Evolutionary conservation across 139 green algal genomes (phyloP).

Genomic region (Chlamydomonas incerta): DNA sequence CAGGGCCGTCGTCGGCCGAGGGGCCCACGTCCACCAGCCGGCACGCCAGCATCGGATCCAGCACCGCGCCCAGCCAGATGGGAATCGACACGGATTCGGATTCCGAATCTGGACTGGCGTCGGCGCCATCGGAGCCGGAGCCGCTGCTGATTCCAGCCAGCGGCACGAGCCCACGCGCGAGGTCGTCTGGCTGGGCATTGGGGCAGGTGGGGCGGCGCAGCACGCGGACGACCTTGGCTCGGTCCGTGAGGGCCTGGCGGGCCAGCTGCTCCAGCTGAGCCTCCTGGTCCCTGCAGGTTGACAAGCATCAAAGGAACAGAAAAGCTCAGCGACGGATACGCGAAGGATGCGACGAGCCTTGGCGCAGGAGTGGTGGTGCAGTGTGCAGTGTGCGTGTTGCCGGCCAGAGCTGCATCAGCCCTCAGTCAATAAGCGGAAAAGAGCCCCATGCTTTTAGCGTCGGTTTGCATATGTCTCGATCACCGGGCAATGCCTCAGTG

Average conservation of each 20-base stretch:
- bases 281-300: slow-evolving; percentile 52
- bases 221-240: slow-evolving; percentile 64
- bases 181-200: background rate
- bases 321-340: too few relatives aligned
- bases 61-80: slow-evolving; percentile 34
- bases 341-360: too few relatives aligned
- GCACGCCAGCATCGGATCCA: slow-evolving; percentile 60
- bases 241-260: slow-evolving; percentile 57
- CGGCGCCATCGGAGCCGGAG: background rate
- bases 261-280: slow-evolving; percentile 60
- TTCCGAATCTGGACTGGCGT: background rate
- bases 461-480: slow-evolving; percentile 33
- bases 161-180: background rate
- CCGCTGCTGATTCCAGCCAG: background rate
- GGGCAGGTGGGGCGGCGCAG: slow-evolving; percentile 30
- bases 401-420: background rate
- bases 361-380: too few relatives aligned
- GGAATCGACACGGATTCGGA: background rate
- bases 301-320: too few relatives aligned
- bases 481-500: slow-evolving; percentile 6
- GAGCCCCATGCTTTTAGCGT: slow-evolving; percentile 17
- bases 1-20: slow-evolving; percentile 64
- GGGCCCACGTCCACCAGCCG: slow-evolving; percentile 81
- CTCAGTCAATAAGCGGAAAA: slow-evolving; percentile 62
- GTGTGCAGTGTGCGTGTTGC: background rate